These are phyloP conservation scores for Yamadazyma sp. DNA, from an alignment of 1,139 yeast species.

Conservation along the genomic window DNA sequence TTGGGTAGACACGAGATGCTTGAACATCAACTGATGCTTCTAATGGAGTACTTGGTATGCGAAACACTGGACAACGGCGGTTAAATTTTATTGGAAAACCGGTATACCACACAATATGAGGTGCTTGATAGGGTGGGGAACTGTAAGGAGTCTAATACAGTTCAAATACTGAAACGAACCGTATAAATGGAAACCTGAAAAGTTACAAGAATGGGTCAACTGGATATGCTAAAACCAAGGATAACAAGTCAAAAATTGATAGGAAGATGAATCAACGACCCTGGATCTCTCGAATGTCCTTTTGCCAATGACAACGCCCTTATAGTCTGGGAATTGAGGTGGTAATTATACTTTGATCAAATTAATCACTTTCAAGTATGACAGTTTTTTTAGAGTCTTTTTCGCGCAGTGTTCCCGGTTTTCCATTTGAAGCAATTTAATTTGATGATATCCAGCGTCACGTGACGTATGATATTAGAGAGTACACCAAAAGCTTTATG, in stretches of 20 bases:
- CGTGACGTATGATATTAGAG: constrained; percentile 4
- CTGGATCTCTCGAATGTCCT: background rate
- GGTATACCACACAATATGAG: no score
- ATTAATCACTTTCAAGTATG: constrained; percentile 1
- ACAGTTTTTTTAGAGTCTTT: background rate
- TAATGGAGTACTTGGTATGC: background rate
- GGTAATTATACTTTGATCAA: background rate
- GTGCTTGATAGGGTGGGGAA: no score
- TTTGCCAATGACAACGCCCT: background rate
- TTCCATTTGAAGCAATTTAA: constrained; percentile 11
- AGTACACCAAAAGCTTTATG: background rate
- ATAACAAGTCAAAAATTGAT: no score
- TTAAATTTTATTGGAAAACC: no score
- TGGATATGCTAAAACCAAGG: no score
- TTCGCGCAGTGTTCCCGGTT: constrained; percentile 2
- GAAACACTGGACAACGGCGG: background rate
- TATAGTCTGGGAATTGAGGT: background rate
- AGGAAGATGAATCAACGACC: background rate
- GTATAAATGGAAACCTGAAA: no score
- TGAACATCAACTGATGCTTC: background rate
- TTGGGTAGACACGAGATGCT: background rate
- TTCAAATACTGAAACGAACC: no score
- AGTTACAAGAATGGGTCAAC: no score
- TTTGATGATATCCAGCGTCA: constrained; percentile 8
- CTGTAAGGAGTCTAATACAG: no score